These are phyloP conservation scores for Cryptococcus maquisensis DNA, from an alignment of 1,284 basidiomycete genomes.

Conservation along the genomic window DNA sequence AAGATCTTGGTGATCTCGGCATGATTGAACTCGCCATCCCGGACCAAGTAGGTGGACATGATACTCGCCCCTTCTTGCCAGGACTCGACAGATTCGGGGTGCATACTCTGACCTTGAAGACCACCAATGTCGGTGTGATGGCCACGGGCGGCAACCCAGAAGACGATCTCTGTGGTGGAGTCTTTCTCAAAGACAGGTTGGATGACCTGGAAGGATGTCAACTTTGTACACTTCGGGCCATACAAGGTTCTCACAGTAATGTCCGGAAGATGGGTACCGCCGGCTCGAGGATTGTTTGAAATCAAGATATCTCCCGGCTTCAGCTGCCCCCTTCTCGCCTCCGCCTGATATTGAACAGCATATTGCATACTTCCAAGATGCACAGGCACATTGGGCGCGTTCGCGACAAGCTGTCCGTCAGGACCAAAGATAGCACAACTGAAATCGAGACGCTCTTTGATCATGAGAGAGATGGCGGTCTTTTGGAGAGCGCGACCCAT, in stretches of 20 bases:
- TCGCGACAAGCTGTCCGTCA: slow-evolving; percentile 52
- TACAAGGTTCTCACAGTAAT: slow-evolving; percentile 38
- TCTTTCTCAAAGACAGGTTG: slow-evolving; percentile 36
- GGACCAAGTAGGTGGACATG: slow-evolving; percentile 55
- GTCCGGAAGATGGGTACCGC: slow-evolving; percentile 54
- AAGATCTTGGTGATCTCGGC: slow-evolving; percentile 73
- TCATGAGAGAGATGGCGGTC: slow-evolving; percentile 44
- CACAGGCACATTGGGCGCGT: slow-evolving; percentile 29
- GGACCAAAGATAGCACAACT: slow-evolving; percentile 51
- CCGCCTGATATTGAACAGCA: slow-evolving; percentile 36
- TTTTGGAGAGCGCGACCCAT: slow-evolving; percentile 18
- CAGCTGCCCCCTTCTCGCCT: slow-evolving; percentile 30
- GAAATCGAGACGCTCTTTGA: slow-evolving; percentile 42
- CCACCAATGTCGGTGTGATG: slow-evolving; percentile 50
- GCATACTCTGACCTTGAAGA: slow-evolving; percentile 33
- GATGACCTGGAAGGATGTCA: slow-evolving; percentile 21
- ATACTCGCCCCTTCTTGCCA: slow-evolving; percentile 52
- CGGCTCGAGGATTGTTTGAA: slow-evolving; percentile 51
- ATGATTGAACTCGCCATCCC: slow-evolving; percentile 40
- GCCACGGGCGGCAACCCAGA: slow-evolving; percentile 42
- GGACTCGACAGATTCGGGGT: slow-evolving; percentile 49
- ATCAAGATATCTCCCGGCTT: slow-evolving; percentile 51
- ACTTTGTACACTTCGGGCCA: neutral
- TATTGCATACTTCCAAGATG: slow-evolving; percentile 43
- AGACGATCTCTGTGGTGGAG: slow-evolving; percentile 28